Base-by-base conservation (phyloP, 257 asterid species). In the Fraxinus quadrangulata region DNA sequence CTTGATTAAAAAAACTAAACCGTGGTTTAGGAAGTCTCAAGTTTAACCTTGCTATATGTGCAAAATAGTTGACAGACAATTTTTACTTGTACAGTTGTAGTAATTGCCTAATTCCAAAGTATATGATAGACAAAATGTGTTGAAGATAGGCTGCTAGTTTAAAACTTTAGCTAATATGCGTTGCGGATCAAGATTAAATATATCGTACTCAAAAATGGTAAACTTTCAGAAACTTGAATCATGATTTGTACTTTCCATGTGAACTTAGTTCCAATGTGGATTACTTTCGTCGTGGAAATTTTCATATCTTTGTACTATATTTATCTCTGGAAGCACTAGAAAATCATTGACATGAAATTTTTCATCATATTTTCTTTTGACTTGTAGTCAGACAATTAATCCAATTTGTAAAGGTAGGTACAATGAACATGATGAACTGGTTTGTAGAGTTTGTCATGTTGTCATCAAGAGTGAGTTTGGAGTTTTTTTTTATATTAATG, bases 371-470 rank as follows among this genome's bases (percentile, higher is more conserved):
- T 30, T 26, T 78, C 42, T 28, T 37, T 65, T 17, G 31, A 30
- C 33, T 30, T 30, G 33, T 30, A 30, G 33, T 30, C 2, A 30
- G 33, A 30, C 33, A 30, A 2, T 30, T 23, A 30, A 39, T 23
- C 21, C 9, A 11, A 21, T 71, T 51, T 83, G 72, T 39, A 54
- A 79, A 75, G 88, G 82, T 83, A 95, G 98, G 93, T 95, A 92
- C 49, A 90, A 90, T 78, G 98, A 95, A 80, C 89, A 87, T 54
- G 96, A 90, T 73, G 96, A 91, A 76, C 91, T 84, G 34, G 81
- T 92, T 34, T 92, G 97, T 82, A 86, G 89, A 86, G 92, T 92
- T 81, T 92, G 97, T 86, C 69, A 54, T 92, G 33, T 30, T 30
- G 33, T 30, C 33, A 30, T 30, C 81, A 37, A 37, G 12, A 37